Percentiles rank a stretch among this genome's conserved stretches.
Evolutionary conservation across 2,329 filamentous ascomycete species (phyloP).

Genomic region (Aspergillus tanneri): DNA sequence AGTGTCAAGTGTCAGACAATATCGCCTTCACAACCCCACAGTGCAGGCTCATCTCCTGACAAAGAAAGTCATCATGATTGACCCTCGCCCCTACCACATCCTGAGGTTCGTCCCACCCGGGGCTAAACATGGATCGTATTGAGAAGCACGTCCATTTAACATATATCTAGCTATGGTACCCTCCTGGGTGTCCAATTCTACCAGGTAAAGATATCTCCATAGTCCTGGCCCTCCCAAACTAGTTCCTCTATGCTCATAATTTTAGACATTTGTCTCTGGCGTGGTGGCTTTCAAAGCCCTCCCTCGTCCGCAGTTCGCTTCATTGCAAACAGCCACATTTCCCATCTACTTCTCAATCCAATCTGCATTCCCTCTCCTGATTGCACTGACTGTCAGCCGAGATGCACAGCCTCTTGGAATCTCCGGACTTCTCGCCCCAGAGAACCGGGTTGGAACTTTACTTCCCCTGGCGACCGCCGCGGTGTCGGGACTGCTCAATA

Average conservation of each 20-base stretch:
- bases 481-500: conserved; percentile 68
- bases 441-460: conserved; percentile 64
- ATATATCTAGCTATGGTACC: conserved; percentile 76
- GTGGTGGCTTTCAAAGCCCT: conserved; percentile 75
- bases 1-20: background rate
- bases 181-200: conserved; percentile 84
- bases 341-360: conserved; percentile 82
- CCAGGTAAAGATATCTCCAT: conserved; percentile 56
- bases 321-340: conserved; percentile 77
- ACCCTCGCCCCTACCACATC: conserved; percentile 37
- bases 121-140: too few species aligned
- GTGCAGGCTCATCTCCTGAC: too few species aligned
- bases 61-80: conserved; percentile 26
- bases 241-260: background rate
- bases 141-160: conserved; percentile 5
- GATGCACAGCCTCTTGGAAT: conserved; percentile 33
- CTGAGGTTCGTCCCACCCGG: conserved; percentile 25
- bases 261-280: conserved; percentile 71
- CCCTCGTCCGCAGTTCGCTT: conserved; percentile 75
- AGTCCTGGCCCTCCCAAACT: background rate
- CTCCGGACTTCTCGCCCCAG: conserved; percentile 47
- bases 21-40: background rate
- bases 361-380: conserved; percentile 67
- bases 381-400: conserved; percentile 80
- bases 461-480: conserved; percentile 69